These are phyloP conservation scores for Myrmaecium sp. DNA, from an alignment of 2,329 filamentous ascomycete genomes.

Conservation along the genomic window DNA sequence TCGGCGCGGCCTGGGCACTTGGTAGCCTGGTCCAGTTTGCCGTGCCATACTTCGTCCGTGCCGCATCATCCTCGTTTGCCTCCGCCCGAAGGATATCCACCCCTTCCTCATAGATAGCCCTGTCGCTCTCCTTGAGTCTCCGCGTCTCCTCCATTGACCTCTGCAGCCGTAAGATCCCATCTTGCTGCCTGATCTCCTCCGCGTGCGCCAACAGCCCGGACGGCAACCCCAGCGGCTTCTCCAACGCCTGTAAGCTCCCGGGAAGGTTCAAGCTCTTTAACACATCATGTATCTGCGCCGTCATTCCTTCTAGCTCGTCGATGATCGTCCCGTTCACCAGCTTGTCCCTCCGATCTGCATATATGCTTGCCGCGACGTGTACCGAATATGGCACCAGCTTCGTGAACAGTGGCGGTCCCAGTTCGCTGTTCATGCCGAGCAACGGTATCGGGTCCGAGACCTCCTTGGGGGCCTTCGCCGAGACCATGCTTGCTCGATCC, in stretches of 20 bases:
- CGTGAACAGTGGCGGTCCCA: constrained; percentile 73
- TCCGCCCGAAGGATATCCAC: constrained; percentile 62
- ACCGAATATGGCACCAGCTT: constrained; percentile 92
- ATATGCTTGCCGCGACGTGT: constrained; percentile 87
- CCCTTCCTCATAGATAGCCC: constrained; percentile 67
- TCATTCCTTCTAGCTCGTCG: constrained; percentile 66
- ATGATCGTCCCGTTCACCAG: constrained; percentile 79
- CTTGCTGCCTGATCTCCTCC: constrained; percentile 82
- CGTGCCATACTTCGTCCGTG: constrained; percentile 67
- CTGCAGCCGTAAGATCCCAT: constrained; percentile 61
- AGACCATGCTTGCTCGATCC: constrained; percentile 78
- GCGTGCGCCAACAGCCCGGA: constrained; percentile 75
- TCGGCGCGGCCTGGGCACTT: constrained; percentile 50
- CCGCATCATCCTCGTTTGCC: constrained; percentile 62
- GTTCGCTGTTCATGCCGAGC: constrained; percentile 62
- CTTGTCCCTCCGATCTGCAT: constrained; percentile 80
- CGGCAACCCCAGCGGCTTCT: constrained; percentile 83
- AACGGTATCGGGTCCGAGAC: constrained; percentile 64
- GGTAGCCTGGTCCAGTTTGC: constrained; percentile 63
- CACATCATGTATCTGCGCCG: constrained; percentile 59
- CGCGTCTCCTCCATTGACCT: constrained; percentile 76
- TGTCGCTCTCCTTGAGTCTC: constrained; percentile 69
- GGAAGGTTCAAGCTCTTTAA: constrained; percentile 74
- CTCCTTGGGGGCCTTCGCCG: constrained; percentile 61
- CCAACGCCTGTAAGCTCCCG: constrained; percentile 80